Percentiles rank a stretch among this genome's conserved stretches.
Conservation (phyloP, 2,329 filamentous ascomycete species). For the Ascochyta lentis region DNA sequence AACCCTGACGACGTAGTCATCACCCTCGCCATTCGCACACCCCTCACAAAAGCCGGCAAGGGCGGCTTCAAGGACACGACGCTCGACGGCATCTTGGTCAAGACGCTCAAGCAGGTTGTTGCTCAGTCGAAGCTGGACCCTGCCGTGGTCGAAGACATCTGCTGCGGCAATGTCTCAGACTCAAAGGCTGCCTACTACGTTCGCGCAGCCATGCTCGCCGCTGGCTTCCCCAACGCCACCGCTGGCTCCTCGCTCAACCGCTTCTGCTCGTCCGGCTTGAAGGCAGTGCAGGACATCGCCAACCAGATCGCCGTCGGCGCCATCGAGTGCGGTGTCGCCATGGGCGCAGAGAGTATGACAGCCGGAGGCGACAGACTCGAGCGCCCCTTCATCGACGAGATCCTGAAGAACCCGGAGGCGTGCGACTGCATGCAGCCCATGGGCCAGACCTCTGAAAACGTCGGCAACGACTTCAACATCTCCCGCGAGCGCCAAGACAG, state of each 20-base stretch:
- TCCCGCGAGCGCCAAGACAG: slow-evolving; percentile 79
- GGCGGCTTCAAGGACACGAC: slow-evolving; percentile 94
- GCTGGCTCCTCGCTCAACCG: slow-evolving; percentile 85
- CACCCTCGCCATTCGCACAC: slow-evolving; percentile 87
- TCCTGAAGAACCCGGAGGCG: slow-evolving; percentile 77
- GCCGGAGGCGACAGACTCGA: slow-evolving; percentile 72
- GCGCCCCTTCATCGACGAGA: slow-evolving; percentile 76
- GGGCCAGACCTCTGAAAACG: slow-evolving; percentile 98
- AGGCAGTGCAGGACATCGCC: slow-evolving; percentile 93
- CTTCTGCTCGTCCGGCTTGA: slow-evolving; percentile 96
- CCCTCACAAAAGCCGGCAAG: slow-evolving; percentile 86
- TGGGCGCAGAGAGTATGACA: slow-evolving; percentile 91
- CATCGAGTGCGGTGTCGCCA: slow-evolving; percentile 86
- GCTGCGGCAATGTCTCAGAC: slow-evolving; percentile 89
- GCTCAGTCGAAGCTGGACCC: slow-evolving; percentile 80
- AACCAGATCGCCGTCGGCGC: slow-evolving; percentile 79
- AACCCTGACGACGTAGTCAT: slow-evolving; percentile 97
- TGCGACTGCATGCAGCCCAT: slow-evolving; percentile 91
- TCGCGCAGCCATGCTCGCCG: slow-evolving; percentile 85
- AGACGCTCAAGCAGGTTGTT: slow-evolving; percentile 72
- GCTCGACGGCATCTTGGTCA: slow-evolving; percentile 85
- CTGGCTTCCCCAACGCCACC: slow-evolving; percentile 91
- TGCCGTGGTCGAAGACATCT: slow-evolving; percentile 84
- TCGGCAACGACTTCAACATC: slow-evolving; percentile 88
- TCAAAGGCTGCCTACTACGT: slow-evolving; percentile 87